phyloP scores from a whole-genome alignment of 1,284 basidiomycete genomes.

The Pterula multifida region DNA sequence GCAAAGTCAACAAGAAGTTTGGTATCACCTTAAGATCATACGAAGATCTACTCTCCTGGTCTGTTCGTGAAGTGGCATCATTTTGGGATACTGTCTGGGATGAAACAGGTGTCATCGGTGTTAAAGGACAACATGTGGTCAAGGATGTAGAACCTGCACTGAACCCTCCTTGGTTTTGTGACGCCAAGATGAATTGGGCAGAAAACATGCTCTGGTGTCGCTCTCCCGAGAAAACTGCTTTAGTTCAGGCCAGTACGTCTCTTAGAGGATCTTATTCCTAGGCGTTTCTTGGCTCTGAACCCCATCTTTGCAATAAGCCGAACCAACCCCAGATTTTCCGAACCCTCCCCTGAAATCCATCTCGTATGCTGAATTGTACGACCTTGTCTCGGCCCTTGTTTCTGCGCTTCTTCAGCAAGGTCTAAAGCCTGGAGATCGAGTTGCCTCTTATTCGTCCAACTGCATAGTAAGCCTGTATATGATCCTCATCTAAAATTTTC shows the following conservation, averaged over 20 bases:
- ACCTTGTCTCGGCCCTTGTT: conserved; percentile 48
- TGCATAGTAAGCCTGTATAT: conserved; percentile 42
- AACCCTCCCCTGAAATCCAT: conserved; percentile 33
- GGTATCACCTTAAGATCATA: conserved; percentile 42
- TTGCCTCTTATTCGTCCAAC: conserved; percentile 76
- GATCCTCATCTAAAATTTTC: background rate
- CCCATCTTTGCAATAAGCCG: conserved; percentile 29
- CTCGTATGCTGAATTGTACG: conserved; percentile 53
- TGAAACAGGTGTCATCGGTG: conserved; percentile 50
- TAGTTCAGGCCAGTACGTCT: conserved; percentile 61
- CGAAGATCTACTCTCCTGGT: conserved; percentile 64
- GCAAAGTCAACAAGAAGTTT: conserved; percentile 42
- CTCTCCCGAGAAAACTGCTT: conserved; percentile 48
- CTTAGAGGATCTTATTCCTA: conserved; percentile 8
- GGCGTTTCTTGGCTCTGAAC: conserved; percentile 3
- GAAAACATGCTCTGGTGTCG: conserved; percentile 72
- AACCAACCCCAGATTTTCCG: conserved; percentile 41
- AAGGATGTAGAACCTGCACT: conserved; percentile 50
- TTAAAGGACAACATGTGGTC: conserved; percentile 50
- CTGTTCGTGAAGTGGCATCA: conserved; percentile 41
- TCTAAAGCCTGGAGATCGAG: conserved; percentile 60
- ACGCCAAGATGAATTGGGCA: conserved; percentile 71
- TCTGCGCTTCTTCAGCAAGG: conserved; percentile 49
- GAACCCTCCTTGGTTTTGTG: conserved; percentile 72
- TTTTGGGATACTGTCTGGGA: conserved; percentile 83